phyloP scores from a whole-genome alignment of 2,329 filamentous ascomycete species.

The Amylocarpus encephaloides region DNA sequence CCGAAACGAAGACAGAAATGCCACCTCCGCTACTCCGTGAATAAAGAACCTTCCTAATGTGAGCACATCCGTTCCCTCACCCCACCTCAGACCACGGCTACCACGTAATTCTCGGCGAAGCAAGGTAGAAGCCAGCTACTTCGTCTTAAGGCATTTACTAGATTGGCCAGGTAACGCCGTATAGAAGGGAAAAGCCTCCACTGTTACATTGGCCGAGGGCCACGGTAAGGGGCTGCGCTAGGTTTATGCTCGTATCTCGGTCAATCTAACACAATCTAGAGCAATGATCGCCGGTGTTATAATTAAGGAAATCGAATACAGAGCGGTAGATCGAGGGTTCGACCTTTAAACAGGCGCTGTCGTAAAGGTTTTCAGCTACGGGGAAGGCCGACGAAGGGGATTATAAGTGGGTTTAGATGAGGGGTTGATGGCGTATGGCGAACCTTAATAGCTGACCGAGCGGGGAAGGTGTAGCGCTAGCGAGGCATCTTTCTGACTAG shows the following conservation, averaged over 20 bases:
- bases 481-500: constrained; percentile 3
- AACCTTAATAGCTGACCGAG: constrained; percentile 3
- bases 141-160: constrained; percentile 10
- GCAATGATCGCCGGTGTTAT: constrained; percentile 11
- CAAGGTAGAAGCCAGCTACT: constrained; percentile 6
- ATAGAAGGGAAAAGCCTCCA: constrained; percentile 13
- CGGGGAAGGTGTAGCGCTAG: constrained; percentile 2
- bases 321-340: constrained; percentile 19
- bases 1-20: background rate
- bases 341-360: constrained; percentile 13
- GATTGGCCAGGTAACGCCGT: constrained; percentile 15
- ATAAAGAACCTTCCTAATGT: background rate
- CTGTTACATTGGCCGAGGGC: constrained; percentile 13
- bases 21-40: background rate
- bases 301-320: constrained; percentile 18
- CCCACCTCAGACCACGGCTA: constrained; percentile 1
- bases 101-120: constrained; percentile 6
- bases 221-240: constrained; percentile 13
- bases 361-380: constrained; percentile 12
- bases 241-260: constrained; percentile 16
- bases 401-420: constrained; percentile 4
- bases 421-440: constrained; percentile 5
- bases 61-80: background rate
- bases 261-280: constrained; percentile 11
- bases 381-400: constrained; percentile 8